These are phyloP conservation scores for Penicillium psychrosexuale DNA, from an alignment of 2,329 filamentous ascomycete species.

Conservation along the genomic window DNA sequence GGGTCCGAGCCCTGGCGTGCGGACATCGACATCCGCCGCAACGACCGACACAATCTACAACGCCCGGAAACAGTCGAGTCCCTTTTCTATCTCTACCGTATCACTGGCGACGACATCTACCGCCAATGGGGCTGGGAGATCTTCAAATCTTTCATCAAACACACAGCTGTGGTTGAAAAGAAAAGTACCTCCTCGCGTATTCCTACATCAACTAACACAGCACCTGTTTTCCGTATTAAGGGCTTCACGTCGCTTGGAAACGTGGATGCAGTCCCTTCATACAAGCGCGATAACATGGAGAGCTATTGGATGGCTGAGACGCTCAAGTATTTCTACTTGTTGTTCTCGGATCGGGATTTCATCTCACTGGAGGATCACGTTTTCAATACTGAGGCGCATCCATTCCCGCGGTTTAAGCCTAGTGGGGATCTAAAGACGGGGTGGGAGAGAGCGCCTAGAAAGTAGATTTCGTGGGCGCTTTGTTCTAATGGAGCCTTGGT, in stretches of 20 bases:
- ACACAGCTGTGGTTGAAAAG: slow-evolving; percentile 74
- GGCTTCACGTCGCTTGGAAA: slow-evolving; percentile 80
- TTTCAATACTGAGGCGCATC: slow-evolving; percentile 94
- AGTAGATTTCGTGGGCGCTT: background rate
- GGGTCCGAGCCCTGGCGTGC: slow-evolving; percentile 59
- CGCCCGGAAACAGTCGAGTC: slow-evolving; percentile 95
- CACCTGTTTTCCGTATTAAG: slow-evolving; percentile 28
- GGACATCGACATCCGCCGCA: slow-evolving; percentile 75
- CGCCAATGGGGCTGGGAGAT: slow-evolving; percentile 98
- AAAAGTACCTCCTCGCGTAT: slow-evolving; percentile 27
- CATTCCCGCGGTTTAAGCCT: slow-evolving; percentile 82
- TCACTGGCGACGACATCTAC: slow-evolving; percentile 85
- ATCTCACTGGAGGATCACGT: slow-evolving; percentile 83
- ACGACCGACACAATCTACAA: slow-evolving; percentile 90
- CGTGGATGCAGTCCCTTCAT: slow-evolving; percentile 68
- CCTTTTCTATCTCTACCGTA: slow-evolving; percentile 97
- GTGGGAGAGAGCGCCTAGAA: slow-evolving; percentile 34
- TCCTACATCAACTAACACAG: slow-evolving; percentile 7
- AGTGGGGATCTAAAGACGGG: slow-evolving; percentile 45
- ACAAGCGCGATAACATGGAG: slow-evolving; percentile 87
- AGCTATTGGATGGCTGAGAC: slow-evolving; percentile 99
- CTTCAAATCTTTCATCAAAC: slow-evolving; percentile 85
- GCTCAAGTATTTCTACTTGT: slow-evolving; percentile 92
- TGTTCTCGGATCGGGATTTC: slow-evolving; percentile 81
- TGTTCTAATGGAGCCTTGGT: background rate